Base-by-base conservation (phyloP, 2,329 filamentous ascomycete species). In the Ophiostoma montium region DNA sequence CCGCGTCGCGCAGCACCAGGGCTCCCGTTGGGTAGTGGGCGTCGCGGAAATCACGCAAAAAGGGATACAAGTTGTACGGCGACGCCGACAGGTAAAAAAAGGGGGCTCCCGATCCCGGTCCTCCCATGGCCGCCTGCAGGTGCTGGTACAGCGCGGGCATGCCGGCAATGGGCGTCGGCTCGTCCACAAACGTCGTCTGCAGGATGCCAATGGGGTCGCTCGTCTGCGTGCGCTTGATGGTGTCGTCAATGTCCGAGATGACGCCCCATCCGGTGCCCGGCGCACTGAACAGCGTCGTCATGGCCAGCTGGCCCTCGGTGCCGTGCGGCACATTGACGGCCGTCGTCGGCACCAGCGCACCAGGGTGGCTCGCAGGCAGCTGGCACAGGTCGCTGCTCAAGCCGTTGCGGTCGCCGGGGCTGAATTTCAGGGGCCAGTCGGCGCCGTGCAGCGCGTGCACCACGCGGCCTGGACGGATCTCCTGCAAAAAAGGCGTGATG, bases 51-150 rank as follows among this genome's bases (percentile, higher is more conserved):
- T 72, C 63, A 50, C 75, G 80, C 21, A 96, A 73, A 65, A 95
- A 92, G 0, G 86, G 84, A 60, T 95, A 95, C 10, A 96, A 75
- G 58, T 94, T 95, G 69, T 95, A 95, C 0, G 90, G 90, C 0
- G 88, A 94, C 0, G 90, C 89, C 0, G 86, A 94, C 43, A 96
- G 75, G 64, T 96, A 96, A 70, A 94, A 95, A 74, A 86, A 95
- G 0, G 87, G 76, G 3, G 44, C 43, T 18, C 43, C 50, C n/a
- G n/a, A n/a, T n/a, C n/a, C n/a, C n/a, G n/a, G n/a, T 6, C 12
- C 30, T 1, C 70, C 67, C 21, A 80, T 58, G 4, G 70, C 56
- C 6, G 65, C 62, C 41, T 80, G 69, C 11, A 94, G 70, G 49
- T 81, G 71, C 19, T 69, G 65, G 67, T 95, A 95, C 1, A 95